These are phyloP conservation scores for Coniochaeta prunicola DNA, from an alignment of 2,329 filamentous ascomycete species.

Conservation along the genomic window DNA sequence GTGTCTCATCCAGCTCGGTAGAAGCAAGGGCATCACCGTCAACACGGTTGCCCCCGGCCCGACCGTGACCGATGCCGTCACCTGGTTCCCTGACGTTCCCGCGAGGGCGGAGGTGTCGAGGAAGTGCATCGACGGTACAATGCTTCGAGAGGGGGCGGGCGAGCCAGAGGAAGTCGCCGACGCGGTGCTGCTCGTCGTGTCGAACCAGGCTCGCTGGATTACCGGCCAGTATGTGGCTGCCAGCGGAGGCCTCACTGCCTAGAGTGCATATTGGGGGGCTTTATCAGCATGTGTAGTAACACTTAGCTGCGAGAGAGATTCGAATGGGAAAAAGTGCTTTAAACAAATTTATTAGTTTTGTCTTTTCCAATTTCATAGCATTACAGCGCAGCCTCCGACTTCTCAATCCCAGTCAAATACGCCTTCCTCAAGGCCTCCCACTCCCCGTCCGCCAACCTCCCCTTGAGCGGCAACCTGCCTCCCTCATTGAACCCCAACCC, in stretches of 20 bases:
- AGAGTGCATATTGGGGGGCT: background rate
- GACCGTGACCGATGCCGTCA: constrained; percentile 24
- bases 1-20: constrained; percentile 25
- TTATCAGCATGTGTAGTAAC: background rate
- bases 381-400: constrained; percentile 10
- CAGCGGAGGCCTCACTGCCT: constrained; percentile 24
- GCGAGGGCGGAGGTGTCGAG: constrained; percentile 12
- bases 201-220: constrained; percentile 34
- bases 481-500: constrained; percentile 51
- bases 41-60: constrained; percentile 34
- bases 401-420: constrained; percentile 25
- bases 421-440: constrained; percentile 39
- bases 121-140: constrained; percentile 15
- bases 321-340: background rate
- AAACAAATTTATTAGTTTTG: background rate
- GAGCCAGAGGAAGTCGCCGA: constrained; percentile 33
- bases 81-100: constrained; percentile 6
- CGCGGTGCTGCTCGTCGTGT: constrained; percentile 28
- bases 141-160: constrained; percentile 25
- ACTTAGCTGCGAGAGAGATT: background rate
- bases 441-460: constrained; percentile 46
- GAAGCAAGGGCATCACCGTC: constrained; percentile 31
- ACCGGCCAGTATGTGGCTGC: constrained; percentile 32
- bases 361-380: background rate
- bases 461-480: constrained; percentile 50